These are phyloP conservation scores for Psilocybe subaeruginosa DNA, from an alignment of 768 basidiomycete species.

Conservation along the genomic window DNA sequence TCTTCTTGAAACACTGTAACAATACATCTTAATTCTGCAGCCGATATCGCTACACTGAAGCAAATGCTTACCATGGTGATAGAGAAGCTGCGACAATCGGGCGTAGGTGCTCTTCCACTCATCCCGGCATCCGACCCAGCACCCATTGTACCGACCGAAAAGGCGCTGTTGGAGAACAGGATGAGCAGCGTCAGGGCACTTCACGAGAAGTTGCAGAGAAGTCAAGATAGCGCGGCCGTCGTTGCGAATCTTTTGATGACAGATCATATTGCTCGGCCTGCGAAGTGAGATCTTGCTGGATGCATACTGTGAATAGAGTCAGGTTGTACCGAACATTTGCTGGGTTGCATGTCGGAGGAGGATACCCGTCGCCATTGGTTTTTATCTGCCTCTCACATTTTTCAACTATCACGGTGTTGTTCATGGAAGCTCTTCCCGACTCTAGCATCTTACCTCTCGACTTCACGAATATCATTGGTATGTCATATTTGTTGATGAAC, in stretches of 20 bases:
- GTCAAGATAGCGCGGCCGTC: slow-evolving; percentile 59
- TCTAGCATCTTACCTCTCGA: too few relatives aligned
- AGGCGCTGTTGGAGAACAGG: slow-evolving; percentile 46
- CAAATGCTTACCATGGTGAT: slow-evolving; percentile 48
- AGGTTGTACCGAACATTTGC: too few relatives aligned
- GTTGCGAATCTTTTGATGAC: slow-evolving; percentile 40
- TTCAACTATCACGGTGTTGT: too few relatives aligned
- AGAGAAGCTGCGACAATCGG: slow-evolving; percentile 55
- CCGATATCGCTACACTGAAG: slow-evolving; percentile 52
- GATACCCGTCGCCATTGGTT: too few relatives aligned
- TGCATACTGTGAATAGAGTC: too few relatives aligned
- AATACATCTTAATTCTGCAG: slow-evolving; percentile 28
- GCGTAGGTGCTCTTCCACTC: slow-evolving; percentile 69
- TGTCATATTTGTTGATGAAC: too few relatives aligned
- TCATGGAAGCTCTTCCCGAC: too few relatives aligned
- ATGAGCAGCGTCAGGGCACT: slow-evolving; percentile 43
- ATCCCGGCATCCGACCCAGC: slow-evolving; percentile 24
- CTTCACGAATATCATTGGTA: too few relatives aligned
- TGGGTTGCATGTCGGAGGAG: too few relatives aligned
- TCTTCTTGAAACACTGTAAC: background rate
- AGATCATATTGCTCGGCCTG: slow-evolving; percentile 7
- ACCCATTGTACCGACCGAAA: slow-evolving; percentile 37
- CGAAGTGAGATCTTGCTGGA: background rate
- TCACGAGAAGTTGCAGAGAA: slow-evolving; percentile 54
- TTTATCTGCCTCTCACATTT: too few relatives aligned